phyloP scores from a whole-genome alignment of 2,329 filamentous ascomycete species.

The Clarireedia hainanense region DNA sequence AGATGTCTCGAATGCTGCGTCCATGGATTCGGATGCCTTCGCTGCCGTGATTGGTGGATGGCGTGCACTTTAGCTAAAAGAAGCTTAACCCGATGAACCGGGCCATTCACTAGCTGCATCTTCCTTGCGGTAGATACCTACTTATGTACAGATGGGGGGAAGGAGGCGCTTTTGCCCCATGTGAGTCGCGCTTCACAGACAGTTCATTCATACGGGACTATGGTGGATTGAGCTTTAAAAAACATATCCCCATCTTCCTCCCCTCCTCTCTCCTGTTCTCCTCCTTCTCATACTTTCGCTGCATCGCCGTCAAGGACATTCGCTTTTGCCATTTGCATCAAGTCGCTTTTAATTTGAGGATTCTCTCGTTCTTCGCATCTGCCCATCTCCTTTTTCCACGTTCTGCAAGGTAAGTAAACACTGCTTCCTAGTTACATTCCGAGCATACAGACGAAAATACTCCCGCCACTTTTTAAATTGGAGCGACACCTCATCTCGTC shows the following conservation, averaged over 20 bases:
- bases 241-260: neutral
- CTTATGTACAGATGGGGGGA: no score
- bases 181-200: neutral
- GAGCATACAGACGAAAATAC: conserved; percentile 1
- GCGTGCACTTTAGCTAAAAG: no score
- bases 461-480: conserved; percentile 6
- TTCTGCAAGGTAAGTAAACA: conserved; percentile 6
- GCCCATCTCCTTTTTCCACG: neutral
- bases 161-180: neutral
- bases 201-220: no score
- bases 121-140: no score
- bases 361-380: neutral
- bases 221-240: no score
- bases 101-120: no score
- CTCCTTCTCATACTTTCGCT: neutral
- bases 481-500: neutral
- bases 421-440: conserved; percentile 8
- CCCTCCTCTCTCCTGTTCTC: neutral
- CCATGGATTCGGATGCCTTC: no score
- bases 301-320: neutral
- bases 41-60: no score
- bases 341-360: neutral
- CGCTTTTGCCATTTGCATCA: neutral
- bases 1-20: no score
- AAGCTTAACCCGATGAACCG: no score